Evolutionary conservation across 2,329 filamentous ascomycete genomes (phyloP).

Genomic region (Raffaelea ambrosiae): DNA sequence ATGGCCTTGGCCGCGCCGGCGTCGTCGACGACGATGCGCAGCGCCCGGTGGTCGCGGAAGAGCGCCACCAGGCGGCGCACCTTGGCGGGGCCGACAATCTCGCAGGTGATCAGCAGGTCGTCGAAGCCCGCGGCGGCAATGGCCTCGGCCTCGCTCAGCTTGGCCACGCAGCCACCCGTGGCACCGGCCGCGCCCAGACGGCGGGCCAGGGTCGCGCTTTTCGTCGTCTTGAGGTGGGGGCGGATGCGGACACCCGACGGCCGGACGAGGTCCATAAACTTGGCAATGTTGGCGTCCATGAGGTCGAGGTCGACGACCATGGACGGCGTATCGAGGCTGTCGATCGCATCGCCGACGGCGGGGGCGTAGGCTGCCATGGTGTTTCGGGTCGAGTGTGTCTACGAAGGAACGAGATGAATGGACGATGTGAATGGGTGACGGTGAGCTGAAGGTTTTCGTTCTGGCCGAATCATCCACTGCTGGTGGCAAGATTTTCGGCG

Average conservation of each 20-base stretch:
- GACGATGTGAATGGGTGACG: no score
- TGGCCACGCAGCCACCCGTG: constrained; percentile 42
- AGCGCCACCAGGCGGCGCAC: constrained; percentile 35
- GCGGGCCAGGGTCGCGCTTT: constrained; percentile 34
- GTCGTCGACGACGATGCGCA: constrained; percentile 41
- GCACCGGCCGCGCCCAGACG: constrained; percentile 36
- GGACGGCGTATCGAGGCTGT: constrained; percentile 42
- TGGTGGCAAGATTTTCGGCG: no score
- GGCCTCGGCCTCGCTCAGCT: constrained; percentile 37
- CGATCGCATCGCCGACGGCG: constrained; percentile 29
- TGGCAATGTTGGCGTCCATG: constrained; percentile 42
- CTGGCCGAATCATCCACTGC: no score
- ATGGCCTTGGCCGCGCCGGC: constrained; percentile 34
- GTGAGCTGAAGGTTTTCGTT: no score
- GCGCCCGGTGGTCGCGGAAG: constrained; percentile 24
- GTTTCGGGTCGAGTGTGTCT: no score
- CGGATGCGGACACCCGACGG: constrained; percentile 36
- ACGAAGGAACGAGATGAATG: no score
- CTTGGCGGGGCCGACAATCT: constrained; percentile 38
- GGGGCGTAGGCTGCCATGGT: no score
- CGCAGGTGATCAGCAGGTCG: constrained; percentile 42
- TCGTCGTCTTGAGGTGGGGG: constrained; percentile 46
- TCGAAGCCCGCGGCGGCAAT: constrained; percentile 34
- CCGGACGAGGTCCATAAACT: constrained; percentile 34
- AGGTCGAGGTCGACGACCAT: constrained; percentile 46